phyloP scores from a whole-genome alignment of 2,329 filamentous ascomycete species.

The Pseudocercospora pini-densiflorae region DNA sequence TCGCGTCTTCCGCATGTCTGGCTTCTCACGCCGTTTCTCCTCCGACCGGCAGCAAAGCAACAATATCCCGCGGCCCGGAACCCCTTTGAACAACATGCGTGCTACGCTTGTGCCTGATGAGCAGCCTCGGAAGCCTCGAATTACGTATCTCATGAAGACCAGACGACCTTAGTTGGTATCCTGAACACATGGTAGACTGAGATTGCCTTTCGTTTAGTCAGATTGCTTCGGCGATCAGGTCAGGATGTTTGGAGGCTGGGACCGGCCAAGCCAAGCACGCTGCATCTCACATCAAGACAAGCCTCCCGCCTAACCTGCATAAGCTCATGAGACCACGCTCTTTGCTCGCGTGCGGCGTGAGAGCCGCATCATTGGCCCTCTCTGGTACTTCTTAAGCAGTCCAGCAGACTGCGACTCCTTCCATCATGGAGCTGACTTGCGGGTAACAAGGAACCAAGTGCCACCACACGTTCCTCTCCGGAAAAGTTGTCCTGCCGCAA shows the following conservation, averaged over 20 bases:
- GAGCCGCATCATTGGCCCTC: not conserved
- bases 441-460: not conserved
- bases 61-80: too few relatives aligned
- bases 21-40: too few relatives aligned
- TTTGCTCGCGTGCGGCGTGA: not conserved
- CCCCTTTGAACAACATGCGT: too few relatives aligned
- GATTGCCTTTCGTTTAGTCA: too few relatives aligned
- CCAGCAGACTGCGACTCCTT: not conserved
- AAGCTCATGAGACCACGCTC: not conserved
- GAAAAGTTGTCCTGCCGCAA: not conserved
- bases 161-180: too few relatives aligned
- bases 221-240: not conserved
- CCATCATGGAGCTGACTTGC: not conserved
- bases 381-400: not conserved
- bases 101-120: too few relatives aligned
- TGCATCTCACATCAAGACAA: not conserved
- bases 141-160: too few relatives aligned
- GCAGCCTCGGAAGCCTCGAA: too few relatives aligned
- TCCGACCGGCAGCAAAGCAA: too few relatives aligned
- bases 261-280: not conserved
- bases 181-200: too few relatives aligned
- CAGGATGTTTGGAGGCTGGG: not conserved
- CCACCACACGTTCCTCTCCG: not conserved
- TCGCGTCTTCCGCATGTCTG: too few relatives aligned
- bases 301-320: constrained; percentile 4